Percentiles rank a stretch among this genome's conserved stretches.
These are phyloP conservation scores for Suillus weaverae DNA, from an alignment of 768 basidiomycete species.

Conservation along the genomic window DNA sequence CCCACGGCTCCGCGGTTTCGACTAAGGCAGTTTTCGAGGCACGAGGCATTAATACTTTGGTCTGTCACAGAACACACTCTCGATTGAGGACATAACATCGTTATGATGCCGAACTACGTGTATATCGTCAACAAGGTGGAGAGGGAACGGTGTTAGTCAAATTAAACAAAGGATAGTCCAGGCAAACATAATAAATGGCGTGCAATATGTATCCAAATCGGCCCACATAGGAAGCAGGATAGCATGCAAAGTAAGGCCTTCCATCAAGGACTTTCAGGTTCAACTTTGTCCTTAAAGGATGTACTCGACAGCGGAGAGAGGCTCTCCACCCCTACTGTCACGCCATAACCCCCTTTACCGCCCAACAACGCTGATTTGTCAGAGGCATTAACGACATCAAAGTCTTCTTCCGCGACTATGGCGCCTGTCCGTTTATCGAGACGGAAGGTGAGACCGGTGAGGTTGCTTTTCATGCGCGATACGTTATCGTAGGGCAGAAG, in stretches of 20 bases:
- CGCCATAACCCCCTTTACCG: constrained; percentile 9
- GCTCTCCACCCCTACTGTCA: constrained; percentile 7
- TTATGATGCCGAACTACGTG: background rate
- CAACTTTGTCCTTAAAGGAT: constrained; percentile 8
- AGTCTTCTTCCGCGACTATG: constrained; percentile 55
- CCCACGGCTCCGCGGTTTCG: background rate
- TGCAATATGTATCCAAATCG: background rate
- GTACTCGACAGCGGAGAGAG: constrained; percentile 8
- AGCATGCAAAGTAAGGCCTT: background rate
- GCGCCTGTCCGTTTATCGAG: constrained; percentile 62
- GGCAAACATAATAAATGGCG: background rate
- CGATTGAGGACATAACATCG: background rate
- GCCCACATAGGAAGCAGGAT: background rate
- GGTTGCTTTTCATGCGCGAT: constrained; percentile 43
- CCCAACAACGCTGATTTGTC: constrained; percentile 21
- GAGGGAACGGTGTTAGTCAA: background rate
- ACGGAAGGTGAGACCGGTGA: constrained; percentile 52
- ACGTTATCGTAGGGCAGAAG: constrained; percentile 60
- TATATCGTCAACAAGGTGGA: background rate
- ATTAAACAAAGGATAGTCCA: background rate
- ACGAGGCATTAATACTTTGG: background rate
- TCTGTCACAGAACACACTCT: background rate
- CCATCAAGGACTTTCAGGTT: background rate
- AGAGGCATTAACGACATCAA: background rate
- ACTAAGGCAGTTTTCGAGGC: background rate